phyloP scores from a whole-genome alignment of 179 eudicot genomes.

The Vitellaria paradoxa region DNA sequence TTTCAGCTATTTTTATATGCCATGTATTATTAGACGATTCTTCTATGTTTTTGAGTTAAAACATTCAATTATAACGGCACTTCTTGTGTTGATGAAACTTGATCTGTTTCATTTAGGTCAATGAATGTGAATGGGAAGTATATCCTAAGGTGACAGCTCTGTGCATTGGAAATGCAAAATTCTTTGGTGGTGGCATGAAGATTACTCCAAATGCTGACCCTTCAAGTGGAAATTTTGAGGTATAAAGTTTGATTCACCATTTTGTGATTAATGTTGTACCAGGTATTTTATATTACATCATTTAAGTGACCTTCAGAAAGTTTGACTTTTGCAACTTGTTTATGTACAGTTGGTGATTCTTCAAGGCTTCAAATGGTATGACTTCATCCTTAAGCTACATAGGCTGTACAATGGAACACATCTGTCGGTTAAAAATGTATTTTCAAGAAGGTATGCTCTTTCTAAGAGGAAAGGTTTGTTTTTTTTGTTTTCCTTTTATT shows the following conservation, averaged over 20 bases:
- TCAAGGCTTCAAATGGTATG: slow-evolving; percentile 97
- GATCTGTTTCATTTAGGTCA: slow-evolving; percentile 26
- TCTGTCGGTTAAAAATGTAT: slow-evolving; percentile 72
- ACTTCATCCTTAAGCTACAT: slow-evolving; percentile 78
- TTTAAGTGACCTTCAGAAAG: not conserved
- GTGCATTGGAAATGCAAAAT: slow-evolving; percentile 95
- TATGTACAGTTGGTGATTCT: slow-evolving; percentile 74
- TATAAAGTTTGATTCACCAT: slow-evolving; percentile 19
- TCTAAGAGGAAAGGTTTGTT: not conserved
- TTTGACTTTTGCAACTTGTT: slow-evolving; percentile 12
- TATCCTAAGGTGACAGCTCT: slow-evolving; percentile 85
- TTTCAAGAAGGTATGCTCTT: slow-evolving; percentile 57
- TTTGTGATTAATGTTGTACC: not conserved
- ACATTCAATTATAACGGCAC: not conserved
- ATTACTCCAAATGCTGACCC: slow-evolving; percentile 91
- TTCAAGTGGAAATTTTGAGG: slow-evolving; percentile 78
- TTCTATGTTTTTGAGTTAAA: not conserved
- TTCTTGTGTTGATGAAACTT: not conserved
- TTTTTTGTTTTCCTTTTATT: not conserved
- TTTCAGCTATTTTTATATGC: slow-evolving; percentile 1
- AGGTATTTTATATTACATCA: not conserved
- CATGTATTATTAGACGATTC: not conserved
- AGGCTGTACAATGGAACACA: slow-evolving; percentile 87
- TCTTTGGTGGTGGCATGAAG: slow-evolving; percentile 99
- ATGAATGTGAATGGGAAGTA: slow-evolving; percentile 87